Conservation (phyloP, 2,329 filamentous ascomycete species). For the Trichoderma brevicompactum region DNA sequence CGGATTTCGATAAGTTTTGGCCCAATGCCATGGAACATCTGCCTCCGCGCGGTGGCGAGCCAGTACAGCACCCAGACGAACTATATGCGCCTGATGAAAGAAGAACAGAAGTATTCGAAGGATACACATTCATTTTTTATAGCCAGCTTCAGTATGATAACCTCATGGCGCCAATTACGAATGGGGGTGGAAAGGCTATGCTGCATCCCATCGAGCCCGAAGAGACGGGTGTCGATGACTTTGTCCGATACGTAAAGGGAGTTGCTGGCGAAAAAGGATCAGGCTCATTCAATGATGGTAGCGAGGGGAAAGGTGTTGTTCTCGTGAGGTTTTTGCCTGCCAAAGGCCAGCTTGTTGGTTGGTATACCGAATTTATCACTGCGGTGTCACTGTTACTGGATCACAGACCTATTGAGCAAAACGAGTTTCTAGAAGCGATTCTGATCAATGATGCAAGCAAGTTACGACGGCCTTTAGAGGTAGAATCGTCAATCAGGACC, state of each 20-base stretch:
- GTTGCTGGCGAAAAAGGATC: constrained; percentile 75
- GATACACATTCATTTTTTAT: constrained; percentile 88
- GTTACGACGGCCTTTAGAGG: constrained; percentile 70
- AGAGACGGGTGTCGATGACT: constrained; percentile 72
- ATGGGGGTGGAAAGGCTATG: constrained; percentile 81
- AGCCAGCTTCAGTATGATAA: constrained; percentile 75
- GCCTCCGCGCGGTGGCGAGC: constrained; percentile 76
- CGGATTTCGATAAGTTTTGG: constrained; percentile 79
- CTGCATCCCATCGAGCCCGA: constrained; percentile 64
- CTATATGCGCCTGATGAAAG: constrained; percentile 71
- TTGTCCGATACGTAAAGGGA: constrained; percentile 75
- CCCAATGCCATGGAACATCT: constrained; percentile 74
- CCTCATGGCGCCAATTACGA: constrained; percentile 73
- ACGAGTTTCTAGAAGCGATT: constrained; percentile 90
- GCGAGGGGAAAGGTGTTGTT: constrained; percentile 72
- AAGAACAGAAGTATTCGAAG: constrained; percentile 76
- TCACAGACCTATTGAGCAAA: constrained; percentile 84
- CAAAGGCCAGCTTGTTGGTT: constrained; percentile 59
- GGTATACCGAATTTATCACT: constrained; percentile 72
- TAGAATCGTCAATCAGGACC: constrained; percentile 42
- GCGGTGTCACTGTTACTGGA: constrained; percentile 73
- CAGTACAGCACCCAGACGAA: constrained; percentile 67
- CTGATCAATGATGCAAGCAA: constrained; percentile 75
- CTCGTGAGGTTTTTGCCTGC: constrained; percentile 72
- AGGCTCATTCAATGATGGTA: constrained; percentile 66